Conservation (phyloP, 2,329 filamentous ascomycete genomes). For the Colletotrichum plurivorum region DNA sequence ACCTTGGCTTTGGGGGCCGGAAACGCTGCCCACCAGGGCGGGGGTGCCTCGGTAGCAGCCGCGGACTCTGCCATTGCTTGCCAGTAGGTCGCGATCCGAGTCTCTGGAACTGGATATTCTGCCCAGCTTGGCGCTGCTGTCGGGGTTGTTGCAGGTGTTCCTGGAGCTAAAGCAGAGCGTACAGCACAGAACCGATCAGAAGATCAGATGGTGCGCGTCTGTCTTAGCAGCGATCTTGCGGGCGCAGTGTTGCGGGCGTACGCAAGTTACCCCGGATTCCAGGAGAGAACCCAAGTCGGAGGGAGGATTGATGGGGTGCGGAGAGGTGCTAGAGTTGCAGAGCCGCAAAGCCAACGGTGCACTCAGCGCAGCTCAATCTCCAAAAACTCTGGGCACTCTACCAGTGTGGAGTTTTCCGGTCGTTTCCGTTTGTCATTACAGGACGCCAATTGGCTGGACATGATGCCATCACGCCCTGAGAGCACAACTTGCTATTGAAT, state of each 20-base stretch:
- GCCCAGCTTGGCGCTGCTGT: not conserved
- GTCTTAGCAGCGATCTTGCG: constrained; percentile 22
- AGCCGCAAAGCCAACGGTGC: constrained; percentile 12
- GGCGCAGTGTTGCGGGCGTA: constrained; percentile 32
- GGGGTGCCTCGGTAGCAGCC: constrained; percentile 9
- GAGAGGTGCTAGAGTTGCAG: constrained; percentile 11
- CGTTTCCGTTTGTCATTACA: constrained; percentile 29
- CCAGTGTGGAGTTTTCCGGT: constrained; percentile 26
- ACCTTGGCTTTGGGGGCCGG: constrained; percentile 57
- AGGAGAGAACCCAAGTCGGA: not conserved
- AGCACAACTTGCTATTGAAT: constrained; percentile 6
- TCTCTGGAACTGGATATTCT: not conserved
- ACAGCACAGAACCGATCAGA: not conserved
- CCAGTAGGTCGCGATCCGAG: not conserved
- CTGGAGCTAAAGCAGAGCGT: not conserved
- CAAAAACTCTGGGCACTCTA: constrained; percentile 26
- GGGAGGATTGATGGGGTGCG: not conserved
- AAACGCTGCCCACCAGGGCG: constrained; percentile 58
- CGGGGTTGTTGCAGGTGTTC: not conserved
- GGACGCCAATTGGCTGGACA: constrained; percentile 30
- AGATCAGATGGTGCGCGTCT: not conserved
- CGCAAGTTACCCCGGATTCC: constrained; percentile 32
- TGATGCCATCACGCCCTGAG: constrained; percentile 26
- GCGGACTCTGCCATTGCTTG: constrained; percentile 29
- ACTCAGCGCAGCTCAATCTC: constrained; percentile 8